Evolutionary conservation across 2,329 filamentous ascomycete genomes (phyloP), one percentile per base, ranked within the genome.

Genomic region (Aspergillus tamarii): DNA sequence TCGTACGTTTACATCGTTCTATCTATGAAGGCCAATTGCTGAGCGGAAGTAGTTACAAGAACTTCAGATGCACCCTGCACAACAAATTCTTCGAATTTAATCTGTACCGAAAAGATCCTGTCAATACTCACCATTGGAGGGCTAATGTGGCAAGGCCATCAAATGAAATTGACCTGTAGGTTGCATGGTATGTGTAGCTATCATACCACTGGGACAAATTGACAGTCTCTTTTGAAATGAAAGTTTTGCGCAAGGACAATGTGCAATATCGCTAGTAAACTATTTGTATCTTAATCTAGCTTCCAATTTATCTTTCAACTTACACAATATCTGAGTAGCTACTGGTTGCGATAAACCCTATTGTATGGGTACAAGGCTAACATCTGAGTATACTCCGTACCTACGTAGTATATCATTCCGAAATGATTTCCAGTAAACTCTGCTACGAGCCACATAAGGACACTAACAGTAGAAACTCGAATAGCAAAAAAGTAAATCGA

Each of bases 51-150:
- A 57, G 39, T 26, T 57, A 45, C 55, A 57, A 45, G 43, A 57
- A 57, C 26, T 57, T 57, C 10, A 39, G 26, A 21, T 45, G 55
- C n/a, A 30, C 21, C 12, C 36, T 19, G 16, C 55, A 57, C 41
- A 57, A 57, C 36, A 30, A 28, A 23, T 57, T 57, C 55, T 57
- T 57, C 34, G 55, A 57, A 10, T 14, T 57, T 43, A 57, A 45
- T 12, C 23, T 57, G 28, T 57, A 57, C 32, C 55, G 11, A 30
- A 57, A 57, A 23, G 23, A 45, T 26, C 36, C 55, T 57, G 21
- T 45, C 23, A 57, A 57, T 41, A 57, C 23, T 36, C 36, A 57
- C 28, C 55, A 57, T 23, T 57, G 39, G 23, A 57, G 36, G 23
- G 55, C 55, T 16, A 45, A 46, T 28, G 26, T 53, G 41, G 60